Evolutionary conservation across 2,329 filamentous ascomycete genomes (phyloP).

Genomic region (Penicillium psychrosexuale): DNA sequence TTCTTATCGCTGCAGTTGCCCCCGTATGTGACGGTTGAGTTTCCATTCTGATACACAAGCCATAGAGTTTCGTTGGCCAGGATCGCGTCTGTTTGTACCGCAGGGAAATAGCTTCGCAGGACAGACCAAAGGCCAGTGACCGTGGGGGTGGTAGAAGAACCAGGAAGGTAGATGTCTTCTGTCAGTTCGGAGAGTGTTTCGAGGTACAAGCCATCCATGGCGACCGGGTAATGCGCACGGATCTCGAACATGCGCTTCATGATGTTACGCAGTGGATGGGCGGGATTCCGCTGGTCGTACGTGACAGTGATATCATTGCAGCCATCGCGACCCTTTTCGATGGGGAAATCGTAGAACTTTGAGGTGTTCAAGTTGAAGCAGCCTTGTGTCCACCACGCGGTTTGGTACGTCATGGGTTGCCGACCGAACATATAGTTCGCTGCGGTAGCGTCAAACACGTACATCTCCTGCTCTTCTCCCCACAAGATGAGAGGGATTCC

Average conservation of each 20-base stretch:
- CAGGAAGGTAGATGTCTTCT: conserved; percentile 49
- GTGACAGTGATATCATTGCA: conserved; percentile 57
- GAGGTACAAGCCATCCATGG: conserved; percentile 59
- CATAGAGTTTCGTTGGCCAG: conserved; percentile 46
- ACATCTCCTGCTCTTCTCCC: conserved; percentile 65
- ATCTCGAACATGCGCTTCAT: conserved; percentile 61
- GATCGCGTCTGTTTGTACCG: conserved; percentile 47
- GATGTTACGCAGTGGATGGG: conserved; percentile 59
- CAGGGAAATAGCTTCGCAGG: conserved; percentile 49
- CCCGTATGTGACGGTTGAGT: conserved; percentile 53
- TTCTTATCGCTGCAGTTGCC: conserved; percentile 47
- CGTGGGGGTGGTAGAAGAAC: conserved; percentile 51
- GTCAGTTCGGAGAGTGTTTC: conserved; percentile 57
- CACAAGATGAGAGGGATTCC: conserved; percentile 60
- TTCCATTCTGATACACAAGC: conserved; percentile 47
- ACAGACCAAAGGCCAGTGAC: conserved; percentile 62
- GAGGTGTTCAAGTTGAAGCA: conserved; percentile 57
- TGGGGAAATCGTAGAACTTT: conserved; percentile 58
- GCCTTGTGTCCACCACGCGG: conserved; percentile 62
- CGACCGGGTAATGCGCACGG: conserved; percentile 54
- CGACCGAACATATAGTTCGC: conserved; percentile 64
- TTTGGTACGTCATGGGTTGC: conserved; percentile 58
- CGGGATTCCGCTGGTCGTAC: conserved; percentile 61
- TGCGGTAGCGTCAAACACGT: conserved; percentile 62
- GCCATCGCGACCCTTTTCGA: conserved; percentile 52